These are phyloP conservation scores for Mollisia scopiformis DNA, from an alignment of 2,329 filamentous ascomycete genomes.

Conservation along the genomic window DNA sequence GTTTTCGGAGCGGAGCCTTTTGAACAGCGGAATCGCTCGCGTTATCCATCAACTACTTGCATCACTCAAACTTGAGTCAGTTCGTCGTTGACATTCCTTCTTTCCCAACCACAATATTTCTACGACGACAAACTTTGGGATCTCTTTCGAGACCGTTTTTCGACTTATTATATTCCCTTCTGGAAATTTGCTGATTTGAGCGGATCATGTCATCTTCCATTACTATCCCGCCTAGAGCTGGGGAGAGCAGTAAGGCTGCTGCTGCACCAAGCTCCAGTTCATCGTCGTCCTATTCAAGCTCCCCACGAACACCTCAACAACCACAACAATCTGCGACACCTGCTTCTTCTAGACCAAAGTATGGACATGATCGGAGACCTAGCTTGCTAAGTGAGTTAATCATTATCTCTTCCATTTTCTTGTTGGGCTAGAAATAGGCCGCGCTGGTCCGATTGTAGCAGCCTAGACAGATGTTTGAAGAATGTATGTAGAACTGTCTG, in stretches of 20 bases:
- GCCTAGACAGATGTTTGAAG: background rate
- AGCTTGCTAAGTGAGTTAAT: conserved; percentile 61
- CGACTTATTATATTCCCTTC: conserved; percentile 6
- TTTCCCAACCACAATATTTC: conserved; percentile 14
- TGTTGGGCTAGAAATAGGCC: background rate
- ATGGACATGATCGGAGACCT: conserved; percentile 57
- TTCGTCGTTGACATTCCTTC: conserved; percentile 10
- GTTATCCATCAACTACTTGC: background rate
- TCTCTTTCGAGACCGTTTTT: conserved; percentile 9
- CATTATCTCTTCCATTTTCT: conserved; percentile 8
- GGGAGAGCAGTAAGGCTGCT: conserved; percentile 47
- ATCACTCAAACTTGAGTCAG: conserved; percentile 12
- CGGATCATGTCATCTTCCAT: conserved; percentile 66
- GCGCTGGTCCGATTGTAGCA: conserved; percentile 7
- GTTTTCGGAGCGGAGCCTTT: conserved; percentile 1
- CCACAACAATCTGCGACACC: conserved; percentile 45
- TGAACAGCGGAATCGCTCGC: conserved; percentile 2
- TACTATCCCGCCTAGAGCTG: conserved; percentile 59
- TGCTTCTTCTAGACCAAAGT: conserved; percentile 41
- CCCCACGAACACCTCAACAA: conserved; percentile 51
- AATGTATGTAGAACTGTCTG: background rate
- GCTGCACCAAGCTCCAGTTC: conserved; percentile 44
- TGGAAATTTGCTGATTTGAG: conserved; percentile 6
- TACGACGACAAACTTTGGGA: conserved; percentile 12
- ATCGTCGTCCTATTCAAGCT: conserved; percentile 61